Evolutionary conservation across 2,329 filamentous ascomycete genomes (phyloP), one percentile per base, ranked within the genome.

Genomic region (Aplosporella prunicola): DNA sequence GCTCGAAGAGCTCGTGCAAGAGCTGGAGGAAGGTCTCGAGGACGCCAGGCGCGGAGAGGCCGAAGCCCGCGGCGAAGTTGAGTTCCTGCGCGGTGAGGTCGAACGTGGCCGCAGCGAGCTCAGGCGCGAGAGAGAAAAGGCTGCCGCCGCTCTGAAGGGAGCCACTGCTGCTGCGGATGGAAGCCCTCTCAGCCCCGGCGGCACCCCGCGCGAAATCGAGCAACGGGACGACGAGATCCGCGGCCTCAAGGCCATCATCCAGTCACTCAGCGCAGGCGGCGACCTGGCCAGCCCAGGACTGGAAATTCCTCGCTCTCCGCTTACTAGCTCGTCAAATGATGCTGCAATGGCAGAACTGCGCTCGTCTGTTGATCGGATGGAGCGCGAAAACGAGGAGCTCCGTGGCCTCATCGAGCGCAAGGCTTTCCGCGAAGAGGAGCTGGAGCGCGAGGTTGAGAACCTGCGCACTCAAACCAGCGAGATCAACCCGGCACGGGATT

Each of bases 211-310:
- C 58, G 87, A 94, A 45, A 62, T 96, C 20, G 87, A 93, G 55
- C 83, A 93, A 55, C 91, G 93, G 56, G 89, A 98, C 52, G 91
- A 98, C 51, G 91, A 98, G 65, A 96, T 98, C 52, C 76, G 89
- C 44, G 91, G 91, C 31, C 72, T 98, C 46, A 98, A 96, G 62
- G 89, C 91, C 28, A 96, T 98, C 55, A 96, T 98, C 43, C 89
- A 96, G 62, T 94, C 86, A 13, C 70, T 98, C 24, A 94, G 87
- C 57, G 74, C 86, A 43, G 85, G 85, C 47, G 74, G 79, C 9
- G 65, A 56, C 18, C 25, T 33, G 24, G 37, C 33, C 14, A 43
- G 43, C 16, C 40, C 45, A 11, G 45, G 33, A 17, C 11, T 38
- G 15, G 54, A 58, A 14, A 53, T 53, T 23, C 45, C 44, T 4